Evolutionary conservation across 495 filamentous ascomycete genomes (phyloP).

Genomic region (Cercophora samala): DNA sequence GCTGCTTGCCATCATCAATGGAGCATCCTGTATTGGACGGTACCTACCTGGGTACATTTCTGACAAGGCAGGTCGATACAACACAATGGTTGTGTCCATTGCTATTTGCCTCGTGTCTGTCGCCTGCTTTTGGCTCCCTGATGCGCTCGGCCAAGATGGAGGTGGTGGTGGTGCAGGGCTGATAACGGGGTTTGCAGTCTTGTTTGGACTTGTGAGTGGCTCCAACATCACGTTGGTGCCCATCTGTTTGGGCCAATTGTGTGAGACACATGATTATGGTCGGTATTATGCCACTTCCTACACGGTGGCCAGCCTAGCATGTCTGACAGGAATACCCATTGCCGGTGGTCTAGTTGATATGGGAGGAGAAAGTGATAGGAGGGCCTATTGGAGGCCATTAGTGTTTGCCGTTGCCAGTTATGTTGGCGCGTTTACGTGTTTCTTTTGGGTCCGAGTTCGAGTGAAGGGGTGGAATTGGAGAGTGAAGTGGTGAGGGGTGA

Average conservation of each 20-base stretch:
- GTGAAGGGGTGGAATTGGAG: neutral
- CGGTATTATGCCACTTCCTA: neutral
- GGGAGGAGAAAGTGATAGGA: neutral
- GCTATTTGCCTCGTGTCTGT: neutral
- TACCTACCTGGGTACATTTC: neutral
- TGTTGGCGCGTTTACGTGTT: neutral
- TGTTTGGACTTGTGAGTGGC: constrained; percentile 1
- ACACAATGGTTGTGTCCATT: neutral
- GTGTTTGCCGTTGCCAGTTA: constrained; percentile 3
- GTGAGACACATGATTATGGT: constrained; percentile 5
- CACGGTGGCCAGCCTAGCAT: neutral
- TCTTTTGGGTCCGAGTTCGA: neutral
- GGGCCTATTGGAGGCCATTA: neutral
- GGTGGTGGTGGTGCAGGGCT: neutral
- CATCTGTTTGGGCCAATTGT: constrained; percentile 1
- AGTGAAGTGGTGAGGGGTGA: neutral
- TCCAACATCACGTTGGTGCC: constrained; percentile 2
- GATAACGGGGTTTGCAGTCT: constrained; percentile 1
- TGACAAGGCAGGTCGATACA: neutral
- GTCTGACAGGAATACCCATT: neutral
- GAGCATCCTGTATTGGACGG: neutral
- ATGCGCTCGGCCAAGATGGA: neutral
- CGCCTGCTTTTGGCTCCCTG: neutral
- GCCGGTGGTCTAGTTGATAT: neutral
- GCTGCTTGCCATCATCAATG: constrained; percentile 4